Evolutionary conservation across 208 protist genomes (phyloP).

Genomic region (Wallacemonas sp.): DNA sequence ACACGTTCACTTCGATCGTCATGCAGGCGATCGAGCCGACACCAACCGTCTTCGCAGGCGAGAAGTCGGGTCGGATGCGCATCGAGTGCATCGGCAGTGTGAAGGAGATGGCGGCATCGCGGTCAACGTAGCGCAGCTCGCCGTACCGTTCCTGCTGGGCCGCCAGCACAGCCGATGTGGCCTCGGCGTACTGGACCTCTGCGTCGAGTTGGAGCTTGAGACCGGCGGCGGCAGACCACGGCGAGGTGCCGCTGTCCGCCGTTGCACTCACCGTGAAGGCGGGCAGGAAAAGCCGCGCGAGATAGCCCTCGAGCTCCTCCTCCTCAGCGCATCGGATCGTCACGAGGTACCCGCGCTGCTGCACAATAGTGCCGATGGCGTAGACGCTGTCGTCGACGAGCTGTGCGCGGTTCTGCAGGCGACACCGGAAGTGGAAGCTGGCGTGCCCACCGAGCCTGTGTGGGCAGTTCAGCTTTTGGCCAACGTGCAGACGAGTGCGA

Average conservation of each 20-base stretch:
- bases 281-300: slow-evolving; percentile 63
- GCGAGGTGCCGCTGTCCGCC: no score
- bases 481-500: slow-evolving; percentile 50
- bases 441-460: slow-evolving; percentile 53
- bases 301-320: slow-evolving; percentile 76
- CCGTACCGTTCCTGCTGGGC: slow-evolving; percentile 80
- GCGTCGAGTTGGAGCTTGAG: slow-evolving; percentile 61
- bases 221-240: background rate
- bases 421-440: slow-evolving; percentile 73
- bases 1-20: slow-evolving; percentile 81
- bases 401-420: slow-evolving; percentile 47
- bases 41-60: slow-evolving; percentile 81
- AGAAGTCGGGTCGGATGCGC: slow-evolving; percentile 80
- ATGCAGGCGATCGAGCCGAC: slow-evolving; percentile 89
- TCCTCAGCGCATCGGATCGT: slow-evolving; percentile 60
- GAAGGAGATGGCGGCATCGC: slow-evolving; percentile 78
- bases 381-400: slow-evolving; percentile 61
- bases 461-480: slow-evolving; percentile 60
- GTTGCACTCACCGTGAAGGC: slow-evolving; percentile 42
- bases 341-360: slow-evolving; percentile 76
- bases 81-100: slow-evolving; percentile 81
- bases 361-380: slow-evolving; percentile 67
- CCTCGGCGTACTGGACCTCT: slow-evolving; percentile 70
- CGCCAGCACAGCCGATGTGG: slow-evolving; percentile 41
- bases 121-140: slow-evolving; percentile 80